Base-by-base conservation (phyloP, 306 rosid species). In the Astragalus membranaceus region DNA sequence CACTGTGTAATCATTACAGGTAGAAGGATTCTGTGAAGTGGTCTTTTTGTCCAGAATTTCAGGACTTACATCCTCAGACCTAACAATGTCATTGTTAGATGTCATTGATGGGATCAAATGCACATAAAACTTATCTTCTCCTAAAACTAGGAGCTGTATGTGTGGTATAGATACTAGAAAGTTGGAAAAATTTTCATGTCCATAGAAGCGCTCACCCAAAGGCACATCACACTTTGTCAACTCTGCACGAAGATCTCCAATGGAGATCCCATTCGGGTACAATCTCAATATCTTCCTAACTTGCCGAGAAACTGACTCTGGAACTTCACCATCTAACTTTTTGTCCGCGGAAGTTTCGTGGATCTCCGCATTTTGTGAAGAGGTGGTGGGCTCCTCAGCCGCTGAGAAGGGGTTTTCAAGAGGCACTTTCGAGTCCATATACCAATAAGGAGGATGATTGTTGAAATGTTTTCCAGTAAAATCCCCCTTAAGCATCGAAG, bases 371-470 rank as follows among this genome's bases (percentile, higher is more conserved):
- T 42, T 69, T 54, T 43, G 82, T 17, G 54, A 64, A 82, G 47
- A 63, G n/a, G n/a, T n/a, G 13, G 83, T 44, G 29, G 44, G 54
- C 73, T 79, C 80, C 63, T 78, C 85, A 26, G 29, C 37, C 17
- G 74, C 48, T 5, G 81, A 55, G 77, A 79, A 82, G 12, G 95
- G 95, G 56, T 84, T 82, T 55, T 84, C 80, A 75, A 89, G 88
- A 65, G 87, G 84, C 50, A 42, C 87, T 79, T 76, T 87, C n/a
- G 65, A 80, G 70, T 94, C 94, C n/a, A n/a, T n/a, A 75, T 88
- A 90, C 96, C 95, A 90, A 74, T 90, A 91, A 4, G 96, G 99
- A 66, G 97, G 97, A 70, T n/a, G n/a, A n/a, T 79, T 88, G 78
- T 87, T 94, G 72, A 78, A 86, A 77, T 80, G 86, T 69, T 72